Base-by-base conservation (phyloP, 192 early-diverging fungal genomes). In the Coemansia sp. region DNA sequence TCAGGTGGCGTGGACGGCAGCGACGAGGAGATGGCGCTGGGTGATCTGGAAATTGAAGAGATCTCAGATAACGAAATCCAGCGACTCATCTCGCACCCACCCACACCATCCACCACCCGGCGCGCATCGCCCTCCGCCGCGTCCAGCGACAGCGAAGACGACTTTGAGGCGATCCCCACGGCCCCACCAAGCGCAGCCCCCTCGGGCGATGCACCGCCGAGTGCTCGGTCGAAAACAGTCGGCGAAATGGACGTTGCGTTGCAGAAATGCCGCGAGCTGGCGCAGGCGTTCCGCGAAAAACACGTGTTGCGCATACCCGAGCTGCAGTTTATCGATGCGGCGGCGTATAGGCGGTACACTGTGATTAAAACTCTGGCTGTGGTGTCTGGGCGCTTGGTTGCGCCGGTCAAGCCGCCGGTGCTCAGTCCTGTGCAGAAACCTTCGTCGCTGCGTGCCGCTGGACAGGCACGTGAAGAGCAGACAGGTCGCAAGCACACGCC, bases 61-160 rank as follows among this genome's bases (percentile, higher is more conserved):
- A 68, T 78, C 59, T 68, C 71, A 30, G 75, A 78, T 50, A 78
- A 71, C 19, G 68, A 71, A 12, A 68, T 78, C 5, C 56, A 78
- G 51, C 68, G 65, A 22, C 67, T 78, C 53, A 71, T 78, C 14
- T 78, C 75, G 12, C 65, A 67, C 14, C 71, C 64, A 45, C 61
- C 67, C 49, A 78, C 75, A 11, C 75, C 75, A 0, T 12, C 52
- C 8, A 38, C 44, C 24, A 71, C 74, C 2, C 67, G 65, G 13
- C 53, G 61, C 9, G 60, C 67, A 38, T 67, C 74, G 23, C 74
- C 74, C 21, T 19, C 22, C 18, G 62, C 40, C 30, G 19, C 45
- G 4, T n/a, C 62, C 62, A 60, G 62, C 46, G 66, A 68, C 40
- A 53, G 55, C 21, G 71, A 72, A 30, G 60, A 55, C 19, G 63